Conservation (phyloP, 352 stramenopile genomes). For the Aphanomyces euteiches region DNA sequence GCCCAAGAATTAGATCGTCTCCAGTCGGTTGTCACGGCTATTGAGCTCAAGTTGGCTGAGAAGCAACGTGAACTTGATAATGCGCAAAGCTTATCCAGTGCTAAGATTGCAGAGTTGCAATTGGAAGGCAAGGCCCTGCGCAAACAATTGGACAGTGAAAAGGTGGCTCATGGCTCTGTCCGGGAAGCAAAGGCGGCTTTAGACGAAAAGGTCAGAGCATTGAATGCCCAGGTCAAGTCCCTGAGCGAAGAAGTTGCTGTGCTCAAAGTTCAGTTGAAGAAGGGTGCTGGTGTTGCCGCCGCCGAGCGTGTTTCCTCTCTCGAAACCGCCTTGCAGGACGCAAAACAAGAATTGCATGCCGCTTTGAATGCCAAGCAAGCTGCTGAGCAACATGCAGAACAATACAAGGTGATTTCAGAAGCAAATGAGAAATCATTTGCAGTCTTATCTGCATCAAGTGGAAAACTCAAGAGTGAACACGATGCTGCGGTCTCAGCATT, state of each 20-base stretch:
- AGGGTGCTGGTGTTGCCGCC: slow-evolving; percentile 54
- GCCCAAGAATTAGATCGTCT: slow-evolving; percentile 47
- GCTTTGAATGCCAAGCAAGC: slow-evolving; percentile 57
- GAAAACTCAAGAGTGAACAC: slow-evolving; percentile 57
- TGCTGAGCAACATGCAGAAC: slow-evolving; percentile 52
- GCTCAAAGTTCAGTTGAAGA: slow-evolving; percentile 55
- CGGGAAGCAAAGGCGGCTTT: slow-evolving; percentile 30
- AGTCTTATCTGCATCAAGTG: slow-evolving; percentile 56
- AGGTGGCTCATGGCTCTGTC: neutral
- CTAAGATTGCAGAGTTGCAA: slow-evolving; percentile 45
- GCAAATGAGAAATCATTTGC: slow-evolving; percentile 65
- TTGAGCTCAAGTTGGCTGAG: slow-evolving; percentile 60
- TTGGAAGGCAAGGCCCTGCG: slow-evolving; percentile 58
- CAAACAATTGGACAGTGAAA: slow-evolving; percentile 36
- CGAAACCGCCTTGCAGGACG: slow-evolving; percentile 57
- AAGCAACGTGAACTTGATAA: slow-evolving; percentile 59
- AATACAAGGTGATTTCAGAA: slow-evolving; percentile 75
- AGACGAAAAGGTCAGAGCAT: slow-evolving; percentile 35
- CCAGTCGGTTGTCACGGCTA: slow-evolving; percentile 41
- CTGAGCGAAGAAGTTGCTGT: slow-evolving; percentile 47
- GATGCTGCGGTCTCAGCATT: slow-evolving; percentile 48
- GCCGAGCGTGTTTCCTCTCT: slow-evolving; percentile 57
- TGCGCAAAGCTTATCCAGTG: slow-evolving; percentile 48
- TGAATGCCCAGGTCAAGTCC: slow-evolving; percentile 6
- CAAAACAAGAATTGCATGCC: slow-evolving; percentile 55